Conservation (phyloP, 495 filamentous ascomycete species). For the Daldinia decipiens region DNA sequence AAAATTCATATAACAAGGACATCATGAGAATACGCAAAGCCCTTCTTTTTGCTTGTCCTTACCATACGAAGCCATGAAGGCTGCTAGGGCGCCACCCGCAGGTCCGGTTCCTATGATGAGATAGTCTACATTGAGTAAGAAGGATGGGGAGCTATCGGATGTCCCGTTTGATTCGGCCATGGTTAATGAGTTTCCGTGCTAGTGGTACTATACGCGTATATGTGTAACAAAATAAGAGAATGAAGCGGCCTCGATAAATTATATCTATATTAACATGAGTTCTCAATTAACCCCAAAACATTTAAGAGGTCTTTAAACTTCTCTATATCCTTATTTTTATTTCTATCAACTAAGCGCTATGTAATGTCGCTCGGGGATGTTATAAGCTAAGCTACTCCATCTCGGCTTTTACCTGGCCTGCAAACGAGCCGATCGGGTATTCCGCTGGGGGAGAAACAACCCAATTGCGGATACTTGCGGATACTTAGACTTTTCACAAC, state of each 20-base stretch:
- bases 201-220: neutral
- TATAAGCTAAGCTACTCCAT: neutral
- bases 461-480: neutral
- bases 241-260: neutral
- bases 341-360: neutral
- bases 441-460: neutral
- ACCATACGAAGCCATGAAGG: constrained; percentile 3
- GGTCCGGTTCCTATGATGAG: constrained; percentile 5
- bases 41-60: neutral
- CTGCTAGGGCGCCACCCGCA: neutral
- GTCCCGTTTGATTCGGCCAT: neutral
- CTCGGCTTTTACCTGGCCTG: neutral
- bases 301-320: neutral
- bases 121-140: neutral
- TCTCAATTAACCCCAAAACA: neutral
- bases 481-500: neutral
- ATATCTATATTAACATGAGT: neutral
- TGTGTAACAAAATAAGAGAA: neutral
- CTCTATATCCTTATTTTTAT: neutral
- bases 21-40: neutral
- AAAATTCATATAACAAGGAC: neutral
- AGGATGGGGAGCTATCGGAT: neutral
- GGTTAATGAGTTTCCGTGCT: neutral
- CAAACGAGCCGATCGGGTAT: neutral
- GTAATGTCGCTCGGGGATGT: neutral